Evolutionary conservation across 306 rosid genomes (phyloP).

Genomic region (Cucumis cinereus): DNA sequence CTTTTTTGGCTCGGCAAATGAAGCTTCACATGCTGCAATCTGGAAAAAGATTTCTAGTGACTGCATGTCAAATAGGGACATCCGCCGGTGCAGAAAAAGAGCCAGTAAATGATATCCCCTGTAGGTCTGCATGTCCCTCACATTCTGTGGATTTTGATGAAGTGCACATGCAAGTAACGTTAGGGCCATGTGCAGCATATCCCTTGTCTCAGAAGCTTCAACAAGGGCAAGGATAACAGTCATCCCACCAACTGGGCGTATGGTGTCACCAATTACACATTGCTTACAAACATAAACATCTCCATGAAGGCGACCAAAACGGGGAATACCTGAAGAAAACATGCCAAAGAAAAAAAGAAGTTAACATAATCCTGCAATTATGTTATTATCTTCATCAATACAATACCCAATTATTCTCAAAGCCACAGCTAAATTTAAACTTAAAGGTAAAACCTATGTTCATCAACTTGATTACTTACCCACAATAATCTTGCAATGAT

Average conservation of each 20-base stretch:
- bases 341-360: constrained; percentile 14
- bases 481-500: background rate
- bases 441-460: background rate
- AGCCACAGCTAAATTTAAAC: background rate
- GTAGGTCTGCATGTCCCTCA: constrained; percentile 84
- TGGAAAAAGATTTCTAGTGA: constrained; percentile 92
- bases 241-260: constrained; percentile 87
- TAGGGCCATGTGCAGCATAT: constrained; percentile 95
- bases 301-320: constrained; percentile 96
- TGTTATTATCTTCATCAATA: background rate
- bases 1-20: constrained; percentile 93
- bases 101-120: constrained; percentile 96
- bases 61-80: constrained; percentile 95
- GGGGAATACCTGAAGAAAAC: constrained; percentile 76
- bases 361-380: background rate
- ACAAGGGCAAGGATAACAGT: constrained; percentile 77
- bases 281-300: constrained; percentile 72
- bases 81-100: constrained; percentile 76
- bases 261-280: constrained; percentile 76
- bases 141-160: constrained; percentile 90
- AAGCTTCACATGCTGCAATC: constrained; percentile 98
- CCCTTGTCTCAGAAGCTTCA: constrained; percentile 96
- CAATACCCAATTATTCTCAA: background rate
- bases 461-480: background rate
- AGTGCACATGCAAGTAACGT: constrained; percentile 73